These are phyloP conservation scores for Podospora australis DNA, from an alignment of 495 filamentous ascomycete genomes.

Conservation along the genomic window DNA sequence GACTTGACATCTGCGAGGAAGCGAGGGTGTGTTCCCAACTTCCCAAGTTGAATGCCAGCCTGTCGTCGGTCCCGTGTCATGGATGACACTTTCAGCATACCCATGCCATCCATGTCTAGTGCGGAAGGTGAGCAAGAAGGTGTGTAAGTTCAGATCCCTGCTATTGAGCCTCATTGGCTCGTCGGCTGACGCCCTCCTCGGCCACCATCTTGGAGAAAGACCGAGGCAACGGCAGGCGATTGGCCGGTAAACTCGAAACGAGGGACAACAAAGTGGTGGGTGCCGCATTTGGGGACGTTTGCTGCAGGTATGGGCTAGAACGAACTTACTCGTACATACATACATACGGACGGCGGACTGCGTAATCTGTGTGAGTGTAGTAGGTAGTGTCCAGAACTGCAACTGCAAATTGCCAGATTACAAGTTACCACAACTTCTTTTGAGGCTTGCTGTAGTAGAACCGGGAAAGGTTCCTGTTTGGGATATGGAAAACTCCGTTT, in stretches of 20 bases:
- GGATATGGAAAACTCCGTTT: constrained; percentile 5
- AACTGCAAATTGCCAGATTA: not conserved
- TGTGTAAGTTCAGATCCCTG: constrained; percentile 30
- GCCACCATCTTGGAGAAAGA: constrained; percentile 24
- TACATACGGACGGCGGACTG: too few relatives aligned
- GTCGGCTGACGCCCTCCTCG: constrained; percentile 22
- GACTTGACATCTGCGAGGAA: not conserved
- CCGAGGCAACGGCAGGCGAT: constrained; percentile 17
- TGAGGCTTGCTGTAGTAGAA: constrained; percentile 4
- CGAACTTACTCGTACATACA: too few relatives aligned
- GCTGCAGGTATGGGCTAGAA: constrained; percentile 4
- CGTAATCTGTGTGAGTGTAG: too few relatives aligned
- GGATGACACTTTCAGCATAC: constrained; percentile 10
- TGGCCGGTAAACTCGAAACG: constrained; percentile 17
- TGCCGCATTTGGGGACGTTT: constrained; percentile 10
- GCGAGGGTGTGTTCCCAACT: too few relatives aligned
- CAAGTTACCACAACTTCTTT: not conserved
- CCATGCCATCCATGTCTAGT: constrained; percentile 24
- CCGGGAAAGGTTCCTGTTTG: not conserved
- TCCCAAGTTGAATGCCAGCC: constrained; percentile 15
- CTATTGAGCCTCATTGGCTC: constrained; percentile 32
- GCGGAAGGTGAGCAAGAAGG: constrained; percentile 29
- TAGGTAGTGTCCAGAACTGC: not conserved
- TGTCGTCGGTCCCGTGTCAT: constrained; percentile 20
- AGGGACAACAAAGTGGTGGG: constrained; percentile 15